phyloP scores from a whole-genome alignment of 768 basidiomycete species.

The Termitomyces sp. region DNA sequence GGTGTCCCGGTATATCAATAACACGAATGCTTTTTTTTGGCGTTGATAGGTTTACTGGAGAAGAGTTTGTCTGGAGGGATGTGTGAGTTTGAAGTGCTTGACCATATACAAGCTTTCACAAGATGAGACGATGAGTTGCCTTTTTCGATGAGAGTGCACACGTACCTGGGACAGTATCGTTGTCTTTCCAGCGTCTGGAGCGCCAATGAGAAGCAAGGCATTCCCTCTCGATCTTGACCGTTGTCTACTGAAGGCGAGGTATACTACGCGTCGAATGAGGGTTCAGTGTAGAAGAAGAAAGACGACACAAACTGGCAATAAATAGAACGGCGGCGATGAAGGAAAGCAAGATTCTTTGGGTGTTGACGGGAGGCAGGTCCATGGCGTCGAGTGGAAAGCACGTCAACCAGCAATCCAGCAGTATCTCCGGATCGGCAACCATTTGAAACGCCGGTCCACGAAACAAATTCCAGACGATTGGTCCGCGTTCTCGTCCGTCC shows the following conservation, averaged over 20 bases:
- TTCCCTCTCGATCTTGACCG: conserved; percentile 51
- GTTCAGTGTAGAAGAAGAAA: background rate
- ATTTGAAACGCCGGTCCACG: background rate
- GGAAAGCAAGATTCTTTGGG: conserved; percentile 10
- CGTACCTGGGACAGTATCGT: conserved; percentile 70
- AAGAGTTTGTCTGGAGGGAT: conserved; percentile 73
- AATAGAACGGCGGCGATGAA: conserved; percentile 13
- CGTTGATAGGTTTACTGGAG: conserved; percentile 42
- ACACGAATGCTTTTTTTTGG: conserved; percentile 48
- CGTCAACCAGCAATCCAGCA: background rate
- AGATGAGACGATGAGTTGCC: background rate
- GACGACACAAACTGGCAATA: conserved; percentile 10
- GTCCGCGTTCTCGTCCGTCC: background rate
- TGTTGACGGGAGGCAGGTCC: background rate
- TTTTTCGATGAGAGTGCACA: conserved; percentile 13
- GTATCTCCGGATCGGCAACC: background rate
- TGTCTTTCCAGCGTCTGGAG: conserved; percentile 80
- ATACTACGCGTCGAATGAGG: conserved; percentile 30
- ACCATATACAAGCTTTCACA: conserved; percentile 64
- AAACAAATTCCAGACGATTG: background rate
- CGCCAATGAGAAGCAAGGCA: conserved; percentile 72
- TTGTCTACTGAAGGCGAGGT: conserved; percentile 41
- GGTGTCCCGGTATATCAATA: conserved; percentile 84
- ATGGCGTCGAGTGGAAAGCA: background rate
- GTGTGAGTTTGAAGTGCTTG: conserved; percentile 68